Base-by-base conservation (phyloP, 2,329 filamentous ascomycete genomes). In the Arthrobotrys iridis region DNA sequence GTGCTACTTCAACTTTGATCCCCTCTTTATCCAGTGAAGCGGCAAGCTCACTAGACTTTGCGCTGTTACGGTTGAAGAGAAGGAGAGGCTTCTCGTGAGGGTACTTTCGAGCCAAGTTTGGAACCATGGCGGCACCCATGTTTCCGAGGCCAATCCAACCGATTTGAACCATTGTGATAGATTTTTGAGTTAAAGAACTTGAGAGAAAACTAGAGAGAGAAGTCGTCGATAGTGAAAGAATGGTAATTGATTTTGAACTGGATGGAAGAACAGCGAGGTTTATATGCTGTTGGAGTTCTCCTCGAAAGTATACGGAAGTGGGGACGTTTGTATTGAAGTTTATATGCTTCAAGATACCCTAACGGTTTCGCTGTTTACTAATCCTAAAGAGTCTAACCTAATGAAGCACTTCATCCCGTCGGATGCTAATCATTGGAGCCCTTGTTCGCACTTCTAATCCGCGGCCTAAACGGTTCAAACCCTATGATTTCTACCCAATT, bases 71-170 rank as follows among this genome's bases (percentile, higher is more conserved):
- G 83, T 97, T 97, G 84, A 89, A 93, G 75, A 97, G 82, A 67
- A 93, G 86, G 11, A 97, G 83, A 0, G 93, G 91, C 26, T 88
- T 86, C 24, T 88, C 85, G 26, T 93, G 87, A 30, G 87, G 84
- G 28, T 88, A 92, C 81, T 96, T 97, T 80, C 90, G 86, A 7
- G 91, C 89, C 37, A 97, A 85, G 81, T 96, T 97, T 82, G 90
- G 91, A 83, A 86, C 88, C 91, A 96, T 96, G 77, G 90, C 92
- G 18, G 50, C 87, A 78, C 92, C 93, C 88, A 96, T 96, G 82
- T 96, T 96, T 60, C 93, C 93, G 58, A 96, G 86, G 68, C 93
- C 93, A 64, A 96, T 88, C 88, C 89, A 96, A 79, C 92, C 86
- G 59, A 95, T 80, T 82, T 87, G 88, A 77, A 76, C 72, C 72